phyloP scores from a whole-genome alignment of 805 yeast genomes.

The Millerozyma acaciae region DNA sequence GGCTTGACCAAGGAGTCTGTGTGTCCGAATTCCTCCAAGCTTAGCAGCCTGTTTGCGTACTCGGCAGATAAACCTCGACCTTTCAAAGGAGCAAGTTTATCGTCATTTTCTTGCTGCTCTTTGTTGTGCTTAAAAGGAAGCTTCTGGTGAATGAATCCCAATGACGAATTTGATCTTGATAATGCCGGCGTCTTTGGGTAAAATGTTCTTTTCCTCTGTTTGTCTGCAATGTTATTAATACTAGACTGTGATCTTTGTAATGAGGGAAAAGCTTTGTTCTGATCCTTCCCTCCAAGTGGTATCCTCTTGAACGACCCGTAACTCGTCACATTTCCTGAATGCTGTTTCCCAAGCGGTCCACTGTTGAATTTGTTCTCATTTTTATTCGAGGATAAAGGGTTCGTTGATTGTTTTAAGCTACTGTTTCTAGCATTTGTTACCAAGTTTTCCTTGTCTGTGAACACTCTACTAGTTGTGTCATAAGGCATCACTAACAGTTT shows the following conservation, averaged over 20 bases:
- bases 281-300: conserved; percentile 41
- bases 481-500: too few relatives aligned
- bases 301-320: too few relatives aligned
- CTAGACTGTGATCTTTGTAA: conserved; percentile 29
- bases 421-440: too few relatives aligned
- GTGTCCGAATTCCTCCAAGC: conserved; percentile 17
- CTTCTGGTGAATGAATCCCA: conserved; percentile 27
- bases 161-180: conserved; percentile 32
- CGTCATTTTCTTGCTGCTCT: conserved; percentile 2
- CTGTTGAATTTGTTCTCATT: conserved; percentile 2
- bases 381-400: too few relatives aligned
- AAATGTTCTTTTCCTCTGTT: conserved; percentile 5
- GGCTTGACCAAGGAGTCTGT: conserved; percentile 27
- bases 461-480: too few relatives aligned
- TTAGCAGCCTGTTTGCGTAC: conserved; percentile 17
- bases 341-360: conserved; percentile 1
- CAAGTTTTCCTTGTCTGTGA: too few relatives aligned
- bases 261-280: conserved; percentile 23
- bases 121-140: not conserved
- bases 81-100: not conserved
- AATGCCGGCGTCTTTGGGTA: conserved; percentile 21
- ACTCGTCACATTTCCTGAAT: too few relatives aligned
- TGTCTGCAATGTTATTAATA: conserved; percentile 1
- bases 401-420: too few relatives aligned
- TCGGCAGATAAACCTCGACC: conserved; percentile 7